Percentiles rank a stretch among this genome's conserved stretches.
phyloP scores from a whole-genome alignment of 257 asterid species.

The Salvia splendens region DNA sequence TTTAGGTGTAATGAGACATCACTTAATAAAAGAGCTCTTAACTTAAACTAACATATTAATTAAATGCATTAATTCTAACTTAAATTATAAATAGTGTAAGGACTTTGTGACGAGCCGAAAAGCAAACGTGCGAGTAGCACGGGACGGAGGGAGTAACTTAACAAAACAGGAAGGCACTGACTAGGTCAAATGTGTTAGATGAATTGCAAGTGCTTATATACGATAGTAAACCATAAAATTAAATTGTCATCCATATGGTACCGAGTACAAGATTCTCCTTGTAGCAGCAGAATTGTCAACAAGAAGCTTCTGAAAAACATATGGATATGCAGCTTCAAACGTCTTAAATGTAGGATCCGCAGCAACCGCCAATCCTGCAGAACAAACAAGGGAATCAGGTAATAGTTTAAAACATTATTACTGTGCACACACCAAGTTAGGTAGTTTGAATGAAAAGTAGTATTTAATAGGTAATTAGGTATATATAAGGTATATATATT shows the following conservation, averaged over 20 bases:
- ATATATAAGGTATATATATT: too few relatives aligned
- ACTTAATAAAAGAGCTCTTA: too few relatives aligned
- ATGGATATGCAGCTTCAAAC: constrained; percentile 94
- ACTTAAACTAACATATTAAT: too few relatives aligned
- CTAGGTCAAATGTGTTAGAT: not conserved
- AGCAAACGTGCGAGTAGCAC: too few relatives aligned
- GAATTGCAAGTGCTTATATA: not conserved
- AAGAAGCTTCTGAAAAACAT: constrained; percentile 92
- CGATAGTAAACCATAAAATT: not conserved
- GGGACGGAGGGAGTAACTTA: too few relatives aligned
- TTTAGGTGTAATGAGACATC: too few relatives aligned
- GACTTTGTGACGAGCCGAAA: too few relatives aligned
- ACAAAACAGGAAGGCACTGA: not conserved
- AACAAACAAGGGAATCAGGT: constrained; percentile 26
- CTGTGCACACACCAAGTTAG: constrained; percentile 11
- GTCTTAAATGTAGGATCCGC: constrained; percentile 89
- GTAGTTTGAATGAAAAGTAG: constrained; percentile 5
- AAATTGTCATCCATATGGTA: constrained; percentile 25
- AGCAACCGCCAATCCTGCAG: constrained; percentile 87
- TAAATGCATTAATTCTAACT: too few relatives aligned
- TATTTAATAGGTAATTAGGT: not conserved
- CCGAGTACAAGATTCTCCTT: constrained; percentile 81
- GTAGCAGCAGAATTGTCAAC: constrained; percentile 75
- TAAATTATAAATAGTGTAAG: too few relatives aligned
- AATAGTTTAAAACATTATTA: not conserved